A percentile compares a stretch with the other conserved stretches of the same genome.
Evolutionary conservation across 768 basidiomycete genomes (phyloP).

Genomic region (Astraeus odoratus): DNA sequence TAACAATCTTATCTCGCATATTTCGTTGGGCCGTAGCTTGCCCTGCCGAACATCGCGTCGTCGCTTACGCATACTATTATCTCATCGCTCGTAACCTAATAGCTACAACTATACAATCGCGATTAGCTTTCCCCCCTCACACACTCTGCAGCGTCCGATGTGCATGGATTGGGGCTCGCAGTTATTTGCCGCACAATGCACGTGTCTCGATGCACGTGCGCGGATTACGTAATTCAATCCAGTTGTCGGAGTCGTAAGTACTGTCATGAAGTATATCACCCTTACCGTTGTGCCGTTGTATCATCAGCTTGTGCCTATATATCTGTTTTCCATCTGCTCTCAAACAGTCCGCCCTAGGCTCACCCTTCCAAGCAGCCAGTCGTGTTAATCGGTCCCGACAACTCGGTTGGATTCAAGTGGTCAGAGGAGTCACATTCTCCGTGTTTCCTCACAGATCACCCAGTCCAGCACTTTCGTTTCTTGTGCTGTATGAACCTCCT

Average conservation of each 20-base stretch:
- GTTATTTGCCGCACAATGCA: too few species aligned
- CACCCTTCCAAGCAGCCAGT: too few species aligned
- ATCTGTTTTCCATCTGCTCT: neutral
- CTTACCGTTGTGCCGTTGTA: neutral
- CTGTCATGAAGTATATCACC: neutral
- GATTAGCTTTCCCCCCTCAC: too few species aligned
- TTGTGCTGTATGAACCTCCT: conserved; percentile 64
- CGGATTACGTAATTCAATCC: neutral
- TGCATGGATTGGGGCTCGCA: too few species aligned
- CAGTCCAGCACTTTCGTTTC: conserved; percentile 7
- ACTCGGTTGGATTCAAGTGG: conserved; percentile 13
- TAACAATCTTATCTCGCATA: too few species aligned
- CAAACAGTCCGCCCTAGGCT: too few species aligned
- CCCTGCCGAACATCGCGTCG: too few species aligned
- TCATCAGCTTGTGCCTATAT: neutral
- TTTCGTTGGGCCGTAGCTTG: too few species aligned
- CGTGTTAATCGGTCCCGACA: conserved; percentile 12
- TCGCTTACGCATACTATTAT: too few species aligned
- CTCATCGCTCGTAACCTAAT: too few species aligned
- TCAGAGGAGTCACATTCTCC: conserved; percentile 17
- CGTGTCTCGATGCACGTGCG: conserved; percentile 1
- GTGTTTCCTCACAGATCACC: conserved; percentile 18
- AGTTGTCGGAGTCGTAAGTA: neutral
- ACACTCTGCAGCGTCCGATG: too few species aligned
- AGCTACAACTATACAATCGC: too few species aligned